Evolutionary conservation across 2,329 filamentous ascomycete species (phyloP), one percentile per base, ranked within the genome.

Genomic region (Colletotrichum lindemuthianum): DNA sequence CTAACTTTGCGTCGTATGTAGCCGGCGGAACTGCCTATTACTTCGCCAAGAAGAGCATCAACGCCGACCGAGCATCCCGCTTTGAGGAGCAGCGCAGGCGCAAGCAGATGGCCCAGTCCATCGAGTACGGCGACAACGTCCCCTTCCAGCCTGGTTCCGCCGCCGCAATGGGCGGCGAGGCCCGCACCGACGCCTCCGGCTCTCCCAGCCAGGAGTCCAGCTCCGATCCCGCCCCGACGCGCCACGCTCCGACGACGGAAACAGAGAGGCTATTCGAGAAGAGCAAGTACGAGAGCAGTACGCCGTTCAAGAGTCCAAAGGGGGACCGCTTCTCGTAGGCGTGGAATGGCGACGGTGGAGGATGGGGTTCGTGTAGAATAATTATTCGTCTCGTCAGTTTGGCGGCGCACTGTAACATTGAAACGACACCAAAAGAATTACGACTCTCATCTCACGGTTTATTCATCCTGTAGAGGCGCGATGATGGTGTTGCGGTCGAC

Each of bases 31-130:
- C 90, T 68, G 93, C 95, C 73, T 99, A 98, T 84, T 93, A 92
- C 82, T 97, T 97, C 76, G 96, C 96, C 69, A 99, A 99, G 85
- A 86, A 88, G 74, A 90, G 90, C 77, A 97, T 99, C 85, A 97
- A 97, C 76, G 92, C 92, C 70, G 93, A 97, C 78, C 92, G 95
- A 69, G 84, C 87, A 66, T 82, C 87, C 66, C 88, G 92, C 72
- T 87, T 91, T 69, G 86, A 91, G 71, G 88, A 91, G 66, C 85
- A 84, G 63, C 84, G 86, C 59, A 80, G 87, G 70, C 89, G 90
- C 80, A 90, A 85, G 80, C 85, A 84, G 63, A 79, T 83, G 70
- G 80, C 84, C 44, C 79, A 84, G 33, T 81, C 82, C n/a, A 77
- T 88, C 65, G 86, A 89, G 72, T 77, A 84, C 68, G 75, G 78